A percentile compares a stretch with the other conserved stretches of the same genome.
These are phyloP conservation scores for Fusarium graminum DNA, from an alignment of 2,329 filamentous ascomycete species.

Conservation along the genomic window DNA sequence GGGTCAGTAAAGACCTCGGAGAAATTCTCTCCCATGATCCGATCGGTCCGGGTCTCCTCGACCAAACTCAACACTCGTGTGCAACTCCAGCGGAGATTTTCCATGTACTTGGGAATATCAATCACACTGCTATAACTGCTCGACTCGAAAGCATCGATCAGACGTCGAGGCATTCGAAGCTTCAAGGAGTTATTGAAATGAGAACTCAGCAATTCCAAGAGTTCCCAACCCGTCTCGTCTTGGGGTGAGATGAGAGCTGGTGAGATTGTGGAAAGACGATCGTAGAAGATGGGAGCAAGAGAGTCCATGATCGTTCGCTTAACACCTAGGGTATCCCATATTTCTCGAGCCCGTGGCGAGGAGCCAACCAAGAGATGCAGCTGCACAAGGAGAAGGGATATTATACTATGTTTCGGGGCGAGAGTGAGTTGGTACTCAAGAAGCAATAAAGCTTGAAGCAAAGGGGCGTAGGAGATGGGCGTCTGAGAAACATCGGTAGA, in stretches of 20 bases:
- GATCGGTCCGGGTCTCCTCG: constrained; percentile 63
- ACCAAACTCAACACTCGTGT: constrained; percentile 66
- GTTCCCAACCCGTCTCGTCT: constrained; percentile 52
- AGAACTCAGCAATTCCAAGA: constrained; percentile 59
- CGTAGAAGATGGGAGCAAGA: constrained; percentile 66
- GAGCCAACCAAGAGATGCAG: constrained; percentile 66
- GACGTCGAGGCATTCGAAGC: constrained; percentile 58
- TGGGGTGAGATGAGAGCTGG: constrained; percentile 56
- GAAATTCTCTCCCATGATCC: constrained; percentile 58
- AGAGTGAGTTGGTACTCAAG: constrained; percentile 63
- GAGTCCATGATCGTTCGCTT: constrained; percentile 71
- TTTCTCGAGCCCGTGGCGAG: constrained; percentile 59
- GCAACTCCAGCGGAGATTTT: constrained; percentile 62
- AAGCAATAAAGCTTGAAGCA: constrained; percentile 64
- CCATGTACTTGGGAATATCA: constrained; percentile 60
- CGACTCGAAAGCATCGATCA: constrained; percentile 63
- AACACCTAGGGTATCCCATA: constrained; percentile 66
- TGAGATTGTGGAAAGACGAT: constrained; percentile 66
- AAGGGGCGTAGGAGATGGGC: constrained; percentile 46
- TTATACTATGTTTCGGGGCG: constrained; percentile 60
- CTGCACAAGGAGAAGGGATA: constrained; percentile 65
- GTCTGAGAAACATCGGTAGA: constrained; percentile 35
- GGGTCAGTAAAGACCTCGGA: constrained; percentile 59
- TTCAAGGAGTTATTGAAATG: constrained; percentile 63
- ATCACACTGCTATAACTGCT: constrained; percentile 66